Evolutionary conservation across 176 grass and related monocot species (phyloP).

Genomic region (Elymus sibiricus): DNA sequence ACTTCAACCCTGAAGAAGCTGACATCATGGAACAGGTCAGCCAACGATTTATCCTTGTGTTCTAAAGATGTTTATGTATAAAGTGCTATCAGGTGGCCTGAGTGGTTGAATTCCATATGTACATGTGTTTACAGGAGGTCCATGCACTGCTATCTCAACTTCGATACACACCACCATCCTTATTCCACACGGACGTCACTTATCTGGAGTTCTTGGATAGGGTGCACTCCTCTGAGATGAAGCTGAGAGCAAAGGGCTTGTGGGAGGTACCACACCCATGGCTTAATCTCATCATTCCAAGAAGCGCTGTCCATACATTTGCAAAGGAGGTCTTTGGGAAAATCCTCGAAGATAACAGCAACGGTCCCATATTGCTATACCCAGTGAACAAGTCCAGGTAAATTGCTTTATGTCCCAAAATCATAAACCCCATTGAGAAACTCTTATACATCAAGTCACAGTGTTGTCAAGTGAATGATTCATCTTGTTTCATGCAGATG

Average conservation of each 20-base stretch:
- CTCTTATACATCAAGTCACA: background rate
- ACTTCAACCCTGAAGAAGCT: conserved; percentile 54
- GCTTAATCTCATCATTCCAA: conserved; percentile 83
- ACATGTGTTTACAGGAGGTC: conserved; percentile 54
- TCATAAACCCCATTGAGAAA: conserved; percentile 1
- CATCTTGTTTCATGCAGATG: conserved; percentile 55
- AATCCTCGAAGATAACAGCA: conserved; percentile 70
- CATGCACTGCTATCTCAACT: conserved; percentile 50
- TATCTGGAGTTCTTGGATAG: conserved; percentile 89
- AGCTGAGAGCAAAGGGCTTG: conserved; percentile 70
- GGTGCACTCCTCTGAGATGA: conserved; percentile 71
- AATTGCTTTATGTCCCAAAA: background rate
- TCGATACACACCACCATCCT: conserved; percentile 46
- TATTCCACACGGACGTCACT: conserved; percentile 71
- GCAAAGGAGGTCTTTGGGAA: conserved; percentile 63
- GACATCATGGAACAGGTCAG: conserved; percentile 62
- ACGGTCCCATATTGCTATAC: conserved; percentile 82
- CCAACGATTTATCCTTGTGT: background rate
- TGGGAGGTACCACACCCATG: conserved; percentile 97
- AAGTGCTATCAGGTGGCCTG: conserved; percentile 25
- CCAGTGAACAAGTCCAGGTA: conserved; percentile 78
- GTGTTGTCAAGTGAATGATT: background rate
- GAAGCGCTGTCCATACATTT: conserved; percentile 63
- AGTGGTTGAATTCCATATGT: conserved; percentile 20
- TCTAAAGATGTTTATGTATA: conserved; percentile 12